Percentiles rank a stretch among this genome's conserved stretches.
These are phyloP conservation scores for Maudiozyma bulderi DNA, from an alignment of 805 yeast genomes.

Conservation along the genomic window DNA sequence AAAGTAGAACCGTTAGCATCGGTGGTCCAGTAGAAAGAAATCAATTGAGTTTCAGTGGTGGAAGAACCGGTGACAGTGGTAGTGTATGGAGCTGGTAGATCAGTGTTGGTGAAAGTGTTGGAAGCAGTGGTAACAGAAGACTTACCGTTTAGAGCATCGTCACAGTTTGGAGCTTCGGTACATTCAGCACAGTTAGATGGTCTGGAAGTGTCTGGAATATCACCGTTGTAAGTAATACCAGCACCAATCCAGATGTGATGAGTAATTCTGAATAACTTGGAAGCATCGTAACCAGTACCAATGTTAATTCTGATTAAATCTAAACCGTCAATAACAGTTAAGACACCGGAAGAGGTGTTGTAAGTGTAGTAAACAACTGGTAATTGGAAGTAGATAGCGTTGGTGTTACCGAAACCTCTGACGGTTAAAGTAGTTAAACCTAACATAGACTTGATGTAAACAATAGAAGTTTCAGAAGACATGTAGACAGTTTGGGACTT, in stretches of 20 bases:
- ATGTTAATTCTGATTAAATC: neutral
- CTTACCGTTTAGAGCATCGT: neutral
- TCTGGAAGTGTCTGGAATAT: neutral
- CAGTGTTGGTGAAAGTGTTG: conserved; percentile 1
- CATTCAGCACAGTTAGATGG: conserved; percentile 2
- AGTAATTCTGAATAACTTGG: neutral
- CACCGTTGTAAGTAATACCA: neutral
- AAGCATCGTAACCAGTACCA: conserved; percentile 7
- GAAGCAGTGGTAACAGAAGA: neutral
- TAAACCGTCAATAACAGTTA: conserved; percentile 2
- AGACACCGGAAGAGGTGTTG: conserved; percentile 5
- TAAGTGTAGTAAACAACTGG: conserved; percentile 1
- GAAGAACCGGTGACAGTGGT: neutral
- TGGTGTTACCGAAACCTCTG: conserved; percentile 5
- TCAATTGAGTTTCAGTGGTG: neutral
- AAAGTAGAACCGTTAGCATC: neutral
- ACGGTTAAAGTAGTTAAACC: conserved; percentile 2
- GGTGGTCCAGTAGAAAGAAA: conserved; percentile 2
- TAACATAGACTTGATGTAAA: neutral
- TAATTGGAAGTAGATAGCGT: conserved; percentile 2
- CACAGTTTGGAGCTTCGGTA: conserved; percentile 1
- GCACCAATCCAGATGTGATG: neutral
- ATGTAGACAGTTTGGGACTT: conserved; percentile 6
- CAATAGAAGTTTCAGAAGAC: conserved; percentile 2
- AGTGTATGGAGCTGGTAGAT: conserved; percentile 3